Conservation (phyloP, 2,329 filamentous ascomycete species). For the Chrysosporium queenslandicum region DNA sequence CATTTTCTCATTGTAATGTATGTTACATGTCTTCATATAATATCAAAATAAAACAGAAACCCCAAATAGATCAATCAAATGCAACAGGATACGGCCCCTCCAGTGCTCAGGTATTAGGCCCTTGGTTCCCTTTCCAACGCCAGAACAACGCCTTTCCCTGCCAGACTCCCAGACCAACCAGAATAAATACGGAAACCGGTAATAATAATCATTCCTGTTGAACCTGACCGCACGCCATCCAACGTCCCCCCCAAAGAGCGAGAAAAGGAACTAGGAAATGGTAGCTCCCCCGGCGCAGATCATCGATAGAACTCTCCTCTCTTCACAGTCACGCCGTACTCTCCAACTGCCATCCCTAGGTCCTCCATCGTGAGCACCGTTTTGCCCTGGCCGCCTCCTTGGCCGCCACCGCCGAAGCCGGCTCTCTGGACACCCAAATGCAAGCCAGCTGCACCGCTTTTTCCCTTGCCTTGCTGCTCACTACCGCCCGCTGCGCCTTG, state of each 20-base stretch:
- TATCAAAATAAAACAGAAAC: not conserved
- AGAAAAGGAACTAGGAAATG: not conserved
- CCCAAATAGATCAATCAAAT: not conserved
- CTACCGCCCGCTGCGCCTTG: conserved; percentile 40
- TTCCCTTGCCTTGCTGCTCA: conserved; percentile 38
- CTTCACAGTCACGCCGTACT: conserved; percentile 97
- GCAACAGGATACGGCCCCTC: not conserved
- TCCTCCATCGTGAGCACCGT: conserved; percentile 99
- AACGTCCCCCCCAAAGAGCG: not conserved
- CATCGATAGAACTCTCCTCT: conserved; percentile 91
- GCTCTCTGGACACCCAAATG: conserved; percentile 65
- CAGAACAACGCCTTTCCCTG: not conserved
- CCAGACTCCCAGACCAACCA: not conserved
- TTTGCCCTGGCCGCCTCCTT: conserved; percentile 69
- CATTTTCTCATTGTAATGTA: not conserved
- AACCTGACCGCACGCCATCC: not conserved
- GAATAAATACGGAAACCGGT: not conserved
- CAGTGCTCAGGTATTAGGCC: not conserved
- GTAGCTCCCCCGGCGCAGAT: conserved; percentile 15
- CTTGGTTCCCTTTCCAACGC: not conserved
- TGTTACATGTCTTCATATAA: not conserved
- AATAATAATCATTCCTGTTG: not conserved
- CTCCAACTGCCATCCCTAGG: conserved; percentile 90
- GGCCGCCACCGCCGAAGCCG: conserved; percentile 78
- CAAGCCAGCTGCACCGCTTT: conserved; percentile 36